Base-by-base conservation (phyloP, 768 basidiomycete genomes). In the Lactarius psammicola region DNA sequence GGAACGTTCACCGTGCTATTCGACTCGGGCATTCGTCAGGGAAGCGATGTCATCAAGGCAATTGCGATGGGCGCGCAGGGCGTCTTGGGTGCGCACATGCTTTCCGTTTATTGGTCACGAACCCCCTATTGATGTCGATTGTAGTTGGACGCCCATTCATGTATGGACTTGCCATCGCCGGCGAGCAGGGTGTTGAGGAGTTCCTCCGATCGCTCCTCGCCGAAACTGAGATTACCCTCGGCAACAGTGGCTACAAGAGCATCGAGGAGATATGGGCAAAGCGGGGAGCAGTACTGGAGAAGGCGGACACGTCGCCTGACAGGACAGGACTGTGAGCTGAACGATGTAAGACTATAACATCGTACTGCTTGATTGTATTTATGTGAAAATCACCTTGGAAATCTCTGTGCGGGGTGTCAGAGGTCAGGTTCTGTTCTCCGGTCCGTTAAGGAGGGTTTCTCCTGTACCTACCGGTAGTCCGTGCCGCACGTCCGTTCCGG, bases 41-140 rank as follows among this genome's bases (percentile, higher is more conserved):
- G 91, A 13, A 84, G 85, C 53, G 94, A 96, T 68, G 84, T 94
- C 55, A 80, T 93, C 75, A 91, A 92, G 74, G 94, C 94, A 0
- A 76, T 95, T 34, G 92, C 92, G 1, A 80, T 95, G 0, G 93
- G 94, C 44, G 94, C 94, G 8, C 88, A 95, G 70, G 92, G 80
- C 11, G 86, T 95, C 20, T 74, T 94, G 23, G 79, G 86, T 92
- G 69, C 70, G 89, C 82, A 18, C 38, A 15, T n/a, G 4, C 10
- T 20, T n/a, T n/a, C n/a, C n/a, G n/a, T n/a, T 7, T 2, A 38
- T 17, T 4, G 2, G 15, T 30, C 2, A 31, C 8, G 63, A 30
- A 15, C 11, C 15, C 13, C 8, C 17, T 8, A n/a, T 26, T 26
- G 1, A 51, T 59, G 49, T 33, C 8, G 17, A 1, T 30, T 11